phyloP scores from a whole-genome alignment of 1,284 basidiomycete genomes.

The Garcileccinum viscosum region DNA sequence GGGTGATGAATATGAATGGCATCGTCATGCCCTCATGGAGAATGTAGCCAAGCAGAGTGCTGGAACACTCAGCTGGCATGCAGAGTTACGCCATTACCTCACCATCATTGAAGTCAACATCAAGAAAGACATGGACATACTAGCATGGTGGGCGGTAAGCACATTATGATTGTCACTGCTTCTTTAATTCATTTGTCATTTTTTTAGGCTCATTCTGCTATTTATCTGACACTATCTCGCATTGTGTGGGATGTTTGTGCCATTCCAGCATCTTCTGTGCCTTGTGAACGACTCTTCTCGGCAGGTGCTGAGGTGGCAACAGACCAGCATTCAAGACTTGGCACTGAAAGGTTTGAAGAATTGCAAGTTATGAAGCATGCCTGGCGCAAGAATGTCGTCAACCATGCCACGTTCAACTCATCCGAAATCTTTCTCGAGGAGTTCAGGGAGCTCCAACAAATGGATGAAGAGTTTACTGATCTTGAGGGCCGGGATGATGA shows the following conservation, averaged over 20 bases:
- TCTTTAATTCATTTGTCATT: background rate
- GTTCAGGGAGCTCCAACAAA: background rate
- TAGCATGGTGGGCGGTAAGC: background rate
- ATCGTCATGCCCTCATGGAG: background rate
- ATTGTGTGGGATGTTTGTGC: background rate
- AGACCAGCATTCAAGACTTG: background rate
- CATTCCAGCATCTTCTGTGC: background rate
- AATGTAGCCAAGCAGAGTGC: background rate
- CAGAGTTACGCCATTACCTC: background rate
- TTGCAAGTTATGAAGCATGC: background rate
- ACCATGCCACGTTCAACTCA: background rate
- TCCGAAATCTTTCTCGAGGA: background rate
- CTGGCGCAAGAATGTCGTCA: background rate
- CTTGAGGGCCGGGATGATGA: background rate
- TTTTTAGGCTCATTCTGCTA: background rate
- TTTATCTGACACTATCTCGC: background rate
- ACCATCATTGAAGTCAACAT: background rate
- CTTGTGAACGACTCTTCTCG: background rate
- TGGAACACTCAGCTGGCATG: background rate
- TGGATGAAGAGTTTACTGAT: background rate
- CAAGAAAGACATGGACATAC: background rate
- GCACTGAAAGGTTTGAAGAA: background rate
- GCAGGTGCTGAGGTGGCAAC: background rate
- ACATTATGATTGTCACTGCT: background rate
- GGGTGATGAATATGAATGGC: background rate